Base-by-base conservation (phyloP, 2,329 filamentous ascomycete species). In the Fonsecaea erecta region DNA sequence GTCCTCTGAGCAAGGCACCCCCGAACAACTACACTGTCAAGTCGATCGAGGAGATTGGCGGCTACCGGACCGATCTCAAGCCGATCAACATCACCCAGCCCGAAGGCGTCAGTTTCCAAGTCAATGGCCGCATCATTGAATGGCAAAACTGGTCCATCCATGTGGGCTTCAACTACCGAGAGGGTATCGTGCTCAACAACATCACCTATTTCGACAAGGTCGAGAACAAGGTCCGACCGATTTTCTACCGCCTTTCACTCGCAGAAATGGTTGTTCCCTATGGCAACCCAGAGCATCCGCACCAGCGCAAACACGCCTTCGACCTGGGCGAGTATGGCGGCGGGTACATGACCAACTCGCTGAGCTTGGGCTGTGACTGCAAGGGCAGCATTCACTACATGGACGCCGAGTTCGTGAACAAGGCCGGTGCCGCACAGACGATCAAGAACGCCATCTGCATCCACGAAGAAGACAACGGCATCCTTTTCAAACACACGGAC, bases 111-210 rank as follows among this genome's bases (percentile, higher is more conserved):
- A 95, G 91, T 0, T 97, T 97, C 81, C 87, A 84, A 21, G 81
- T 96, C 70, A 84, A 88, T 2, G 91, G 91, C 1, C 82, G 92
- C 11, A 86, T 86, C 52, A 84, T 97, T 57, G 86, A 88, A 70
- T 97, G 93, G 93, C 93, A 96, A 77, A 96, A 96, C 75, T 97
- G 92, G 90, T 94, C 86, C 73, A 86, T 97, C 70, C 93, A 97
- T 76, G 86, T 97, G 65, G 93, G 93, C 26, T 97, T 97, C 85
- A 97, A 96, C 82, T 95, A 97, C 80, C 86, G 91, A 28, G 93
- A 97, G 78, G 93, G 93, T 24, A 90, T 97, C 71, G 90, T 97
- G 1, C 82, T 97, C 6, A 95, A 91, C 77, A 92, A 97, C 79
- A 93, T 97, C 75, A 91, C 88, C 2, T 96, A 90, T 79, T 93